Evolutionary conservation across 768 basidiomycete genomes (phyloP).

Genomic region (Lactifluus rugatus): DNA sequence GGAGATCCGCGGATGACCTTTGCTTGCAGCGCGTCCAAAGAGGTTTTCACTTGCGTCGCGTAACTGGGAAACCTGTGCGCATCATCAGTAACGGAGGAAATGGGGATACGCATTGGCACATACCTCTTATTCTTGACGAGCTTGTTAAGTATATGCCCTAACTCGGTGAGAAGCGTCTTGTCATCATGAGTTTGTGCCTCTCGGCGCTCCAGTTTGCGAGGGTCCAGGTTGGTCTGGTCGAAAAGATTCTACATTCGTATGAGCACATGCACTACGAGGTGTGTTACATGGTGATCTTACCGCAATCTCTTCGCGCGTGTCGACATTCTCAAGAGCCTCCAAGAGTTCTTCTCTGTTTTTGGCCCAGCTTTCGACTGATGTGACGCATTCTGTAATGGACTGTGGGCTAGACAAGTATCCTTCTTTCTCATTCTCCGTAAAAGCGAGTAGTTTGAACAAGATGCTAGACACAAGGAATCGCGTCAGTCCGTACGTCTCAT

Average conservation of each 20-base stretch:
- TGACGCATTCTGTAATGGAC: background rate
- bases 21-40: background rate
- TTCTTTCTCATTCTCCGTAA: conserved; percentile 10
- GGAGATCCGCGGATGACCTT: background rate
- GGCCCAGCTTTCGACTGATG: conserved; percentile 1
- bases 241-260: background rate
- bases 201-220: background rate
- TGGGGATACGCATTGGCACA: background rate
- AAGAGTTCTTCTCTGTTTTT: conserved; percentile 2
- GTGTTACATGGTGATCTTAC: background rate
- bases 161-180: background rate
- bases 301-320: background rate
- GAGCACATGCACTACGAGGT: background rate
- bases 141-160: background rate
- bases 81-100: background rate
- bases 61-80: conserved; percentile 3
- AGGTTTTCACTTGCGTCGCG: background rate
- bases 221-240: background rate
- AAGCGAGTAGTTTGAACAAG: conserved; percentile 4
- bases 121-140: background rate
- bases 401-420: background rate
- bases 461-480: background rate
- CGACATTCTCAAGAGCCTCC: background rate
- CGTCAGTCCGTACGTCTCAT: background rate
- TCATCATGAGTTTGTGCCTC: conserved; percentile 10